Evolutionary conservation across 2,329 filamentous ascomycete genomes (phyloP).

Genomic region (Botrytis medusae): DNA sequence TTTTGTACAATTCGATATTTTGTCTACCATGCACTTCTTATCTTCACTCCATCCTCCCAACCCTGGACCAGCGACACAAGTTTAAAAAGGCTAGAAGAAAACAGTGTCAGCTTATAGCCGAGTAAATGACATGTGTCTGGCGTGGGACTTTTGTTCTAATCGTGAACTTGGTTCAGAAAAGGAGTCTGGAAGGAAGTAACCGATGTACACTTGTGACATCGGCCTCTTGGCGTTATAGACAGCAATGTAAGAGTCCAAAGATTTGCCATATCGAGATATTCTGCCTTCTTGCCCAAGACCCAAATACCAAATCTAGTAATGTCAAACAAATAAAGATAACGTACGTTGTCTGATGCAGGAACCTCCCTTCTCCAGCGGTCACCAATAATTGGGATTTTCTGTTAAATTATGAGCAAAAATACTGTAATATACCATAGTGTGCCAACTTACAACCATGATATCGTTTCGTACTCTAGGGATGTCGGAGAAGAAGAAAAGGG

Average conservation of each 20-base stretch:
- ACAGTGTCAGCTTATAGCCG: neutral
- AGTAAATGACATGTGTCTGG: neutral
- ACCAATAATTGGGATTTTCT: constrained; percentile 58
- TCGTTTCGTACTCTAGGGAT: constrained; percentile 61
- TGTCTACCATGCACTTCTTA: constrained; percentile 13
- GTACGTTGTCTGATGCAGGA: constrained; percentile 62
- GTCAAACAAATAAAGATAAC: constrained; percentile 37
- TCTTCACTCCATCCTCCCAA: neutral
- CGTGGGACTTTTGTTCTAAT: neutral
- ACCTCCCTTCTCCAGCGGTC: constrained; percentile 53
- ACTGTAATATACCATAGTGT: neutral
- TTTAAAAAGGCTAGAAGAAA: constrained; percentile 19
- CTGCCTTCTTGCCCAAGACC: too few relatives aligned
- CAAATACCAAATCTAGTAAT: too few relatives aligned
- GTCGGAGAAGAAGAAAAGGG: constrained; percentile 61
- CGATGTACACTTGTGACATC: constrained; percentile 7
- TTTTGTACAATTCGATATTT: constrained; percentile 23
- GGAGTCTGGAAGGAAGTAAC: neutral
- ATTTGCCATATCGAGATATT: neutral
- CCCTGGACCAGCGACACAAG: neutral
- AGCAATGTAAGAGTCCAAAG: neutral
- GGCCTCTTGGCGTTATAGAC: neutral
- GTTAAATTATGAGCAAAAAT: constrained; percentile 20
- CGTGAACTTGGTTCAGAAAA: neutral
- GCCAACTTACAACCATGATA: constrained; percentile 53